Evolutionary conservation across 2,329 filamentous ascomycete species (phyloP).

Genomic region (Talaromyces islandicus): DNA sequence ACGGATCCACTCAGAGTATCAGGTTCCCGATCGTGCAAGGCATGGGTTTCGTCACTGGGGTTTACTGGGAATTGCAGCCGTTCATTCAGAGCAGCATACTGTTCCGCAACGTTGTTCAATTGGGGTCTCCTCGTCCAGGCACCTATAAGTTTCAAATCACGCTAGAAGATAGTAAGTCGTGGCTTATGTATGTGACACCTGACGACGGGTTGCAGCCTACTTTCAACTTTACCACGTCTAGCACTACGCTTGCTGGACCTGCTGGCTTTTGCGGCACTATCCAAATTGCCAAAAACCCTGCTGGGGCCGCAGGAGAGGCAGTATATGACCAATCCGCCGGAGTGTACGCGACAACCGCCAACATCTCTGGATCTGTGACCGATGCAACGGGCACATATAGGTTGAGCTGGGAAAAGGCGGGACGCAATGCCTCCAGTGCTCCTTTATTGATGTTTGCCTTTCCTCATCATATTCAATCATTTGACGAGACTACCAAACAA

Average conservation of each 20-base stretch:
- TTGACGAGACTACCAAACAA: slow-evolving; percentile 53
- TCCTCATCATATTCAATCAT: slow-evolving; percentile 76
- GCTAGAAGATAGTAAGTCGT: slow-evolving; percentile 66
- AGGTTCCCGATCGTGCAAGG: slow-evolving; percentile 83
- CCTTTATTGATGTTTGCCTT: slow-evolving; percentile 77
- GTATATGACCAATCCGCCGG: slow-evolving; percentile 72
- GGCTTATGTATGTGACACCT: slow-evolving; percentile 73
- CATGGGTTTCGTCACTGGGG: slow-evolving; percentile 76
- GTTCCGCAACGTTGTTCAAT: slow-evolving; percentile 59
- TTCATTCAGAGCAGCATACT: slow-evolving; percentile 68
- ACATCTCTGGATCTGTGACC: slow-evolving; percentile 54
- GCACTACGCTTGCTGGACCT: slow-evolving; percentile 58
- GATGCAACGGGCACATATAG: slow-evolving; percentile 63
- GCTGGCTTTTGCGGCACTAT: slow-evolving; percentile 69
- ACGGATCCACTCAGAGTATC: slow-evolving; percentile 54
- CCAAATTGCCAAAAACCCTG: slow-evolving; percentile 74
- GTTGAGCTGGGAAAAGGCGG: slow-evolving; percentile 67
- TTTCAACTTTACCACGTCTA: slow-evolving; percentile 59
- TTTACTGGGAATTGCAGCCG: slow-evolving; percentile 67
- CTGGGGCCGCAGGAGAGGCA: slow-evolving; percentile 52
- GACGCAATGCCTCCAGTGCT: slow-evolving; percentile 49
- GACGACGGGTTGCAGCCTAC: slow-evolving; percentile 53
- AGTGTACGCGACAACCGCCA: slow-evolving; percentile 62
- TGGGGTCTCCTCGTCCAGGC: slow-evolving; percentile 52
- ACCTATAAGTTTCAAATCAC: slow-evolving; percentile 70